Evolutionary conservation across 148 eudicot genomes (phyloP).

Genomic region (Rhododendron williamsianum): DNA sequence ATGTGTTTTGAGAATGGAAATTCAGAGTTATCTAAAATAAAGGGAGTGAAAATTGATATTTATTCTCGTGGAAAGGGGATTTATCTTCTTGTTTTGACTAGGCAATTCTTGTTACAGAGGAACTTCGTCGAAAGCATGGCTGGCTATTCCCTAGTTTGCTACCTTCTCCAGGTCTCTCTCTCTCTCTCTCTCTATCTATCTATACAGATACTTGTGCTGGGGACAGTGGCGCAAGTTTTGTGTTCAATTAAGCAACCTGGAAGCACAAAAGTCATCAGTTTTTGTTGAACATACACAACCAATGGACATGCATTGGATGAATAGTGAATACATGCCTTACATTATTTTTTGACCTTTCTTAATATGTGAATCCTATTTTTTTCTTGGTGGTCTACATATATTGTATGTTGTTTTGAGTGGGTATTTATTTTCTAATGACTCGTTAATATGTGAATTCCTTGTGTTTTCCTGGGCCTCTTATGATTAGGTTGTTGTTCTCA

Average conservation of each 20-base stretch:
- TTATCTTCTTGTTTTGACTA: conserved; percentile 6
- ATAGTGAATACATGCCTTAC: background rate
- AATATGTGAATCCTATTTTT: background rate
- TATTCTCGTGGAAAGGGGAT: background rate
- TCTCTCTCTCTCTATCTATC: conserved; percentile 9
- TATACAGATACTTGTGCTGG: background rate
- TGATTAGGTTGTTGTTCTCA: background rate
- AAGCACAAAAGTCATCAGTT: background rate
- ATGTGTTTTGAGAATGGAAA: background rate
- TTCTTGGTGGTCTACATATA: background rate
- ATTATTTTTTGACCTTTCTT: background rate
- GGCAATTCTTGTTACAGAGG: conserved; percentile 55
- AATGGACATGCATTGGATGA: background rate
- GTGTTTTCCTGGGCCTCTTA: background rate
- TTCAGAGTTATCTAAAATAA: background rate
- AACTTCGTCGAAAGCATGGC: conserved; percentile 99
- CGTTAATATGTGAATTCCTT: background rate
- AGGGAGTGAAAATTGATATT: background rate
- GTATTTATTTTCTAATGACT: background rate
- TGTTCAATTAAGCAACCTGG: background rate
- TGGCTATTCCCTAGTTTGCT: conserved; percentile 97
- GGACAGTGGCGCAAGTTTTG: background rate
- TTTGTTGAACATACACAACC: background rate
- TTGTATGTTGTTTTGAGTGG: background rate
- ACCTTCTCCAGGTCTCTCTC: conserved; percentile 77